phyloP scores from a whole-genome alignment of 179 eudicot genomes.

The Beta macrorhiza region DNA sequence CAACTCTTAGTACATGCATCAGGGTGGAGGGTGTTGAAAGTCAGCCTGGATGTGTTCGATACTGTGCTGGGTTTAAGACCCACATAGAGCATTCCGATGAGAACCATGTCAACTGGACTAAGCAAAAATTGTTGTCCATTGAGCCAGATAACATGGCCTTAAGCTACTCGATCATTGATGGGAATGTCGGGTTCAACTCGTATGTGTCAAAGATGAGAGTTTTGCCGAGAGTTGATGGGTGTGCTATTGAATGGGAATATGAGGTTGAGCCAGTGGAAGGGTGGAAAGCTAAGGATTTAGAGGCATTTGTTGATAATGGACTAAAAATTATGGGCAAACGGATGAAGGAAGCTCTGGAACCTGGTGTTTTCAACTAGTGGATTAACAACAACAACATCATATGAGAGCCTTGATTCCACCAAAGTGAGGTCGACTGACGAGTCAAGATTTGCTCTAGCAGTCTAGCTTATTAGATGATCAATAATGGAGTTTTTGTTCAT shows the following conservation, averaged over 20 bases:
- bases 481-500: neutral
- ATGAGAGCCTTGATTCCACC: too few relatives aligned
- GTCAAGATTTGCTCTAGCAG: neutral
- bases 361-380: neutral
- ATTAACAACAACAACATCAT: too few relatives aligned
- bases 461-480: too few relatives aligned
- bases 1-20: constrained; percentile 20
- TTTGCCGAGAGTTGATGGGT: constrained; percentile 12
- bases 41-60: constrained; percentile 31
- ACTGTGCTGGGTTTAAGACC: constrained; percentile 34
- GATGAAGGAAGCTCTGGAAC: constrained; percentile 29
- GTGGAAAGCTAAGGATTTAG: constrained; percentile 21
- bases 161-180: constrained; percentile 27
- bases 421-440: too few relatives aligned
- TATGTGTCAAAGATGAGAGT: constrained; percentile 32
- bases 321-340: constrained; percentile 25
- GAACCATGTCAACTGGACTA: constrained; percentile 20
- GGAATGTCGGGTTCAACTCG: constrained; percentile 33
- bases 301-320: constrained; percentile 24
- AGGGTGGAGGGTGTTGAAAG: constrained; percentile 28
- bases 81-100: constrained; percentile 14
- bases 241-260: constrained; percentile 30
- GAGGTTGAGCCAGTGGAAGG: constrained; percentile 34
- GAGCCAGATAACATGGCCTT: constrained; percentile 21
- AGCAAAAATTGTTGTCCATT: constrained; percentile 31